phyloP scores from a whole-genome alignment of 2,329 filamentous ascomycete genomes.

The Ophiostoma sp. region DNA sequence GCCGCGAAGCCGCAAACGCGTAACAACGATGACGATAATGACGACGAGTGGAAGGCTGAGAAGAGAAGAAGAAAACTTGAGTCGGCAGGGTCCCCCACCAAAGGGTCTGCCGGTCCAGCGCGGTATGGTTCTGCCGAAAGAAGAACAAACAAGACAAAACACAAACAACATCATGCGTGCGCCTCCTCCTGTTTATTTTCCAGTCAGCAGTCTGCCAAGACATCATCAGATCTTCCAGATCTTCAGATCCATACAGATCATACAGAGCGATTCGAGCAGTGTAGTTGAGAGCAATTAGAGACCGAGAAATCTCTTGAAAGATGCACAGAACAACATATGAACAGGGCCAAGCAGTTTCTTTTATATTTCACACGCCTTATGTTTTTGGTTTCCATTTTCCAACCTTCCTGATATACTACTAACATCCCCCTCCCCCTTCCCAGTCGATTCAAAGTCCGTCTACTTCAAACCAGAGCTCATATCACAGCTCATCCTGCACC shows the following conservation, averaged over 20 bases:
- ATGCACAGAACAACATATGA: slow-evolving; percentile 20
- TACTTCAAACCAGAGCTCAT: background rate
- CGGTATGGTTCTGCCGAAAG: slow-evolving; percentile 8
- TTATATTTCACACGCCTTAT: background rate
- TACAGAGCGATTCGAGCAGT: slow-evolving; percentile 46
- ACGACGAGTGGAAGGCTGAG: background rate
- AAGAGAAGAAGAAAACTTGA: background rate
- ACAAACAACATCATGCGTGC: slow-evolving; percentile 31
- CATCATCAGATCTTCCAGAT: background rate
- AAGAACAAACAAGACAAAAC: slow-evolving; percentile 11
- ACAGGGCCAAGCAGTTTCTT: background rate
- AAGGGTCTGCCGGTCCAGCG: slow-evolving; percentile 6
- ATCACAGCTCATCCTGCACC: background rate
- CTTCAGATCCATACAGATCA: background rate
- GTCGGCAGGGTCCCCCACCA: slow-evolving; percentile 8
- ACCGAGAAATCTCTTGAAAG: slow-evolving; percentile 47
- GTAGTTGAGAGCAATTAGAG: slow-evolving; percentile 57
- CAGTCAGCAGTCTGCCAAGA: slow-evolving; percentile 25
- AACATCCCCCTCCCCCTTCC: background rate
- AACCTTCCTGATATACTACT: background rate
- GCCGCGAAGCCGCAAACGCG: background rate
- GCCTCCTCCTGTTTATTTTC: slow-evolving; percentile 31
- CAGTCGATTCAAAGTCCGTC: no score
- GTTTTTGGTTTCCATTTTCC: background rate
- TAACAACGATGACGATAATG: background rate